Base-by-base conservation (phyloP, 306 rosid genomes). In the Ziziphus jujuba region DNA sequence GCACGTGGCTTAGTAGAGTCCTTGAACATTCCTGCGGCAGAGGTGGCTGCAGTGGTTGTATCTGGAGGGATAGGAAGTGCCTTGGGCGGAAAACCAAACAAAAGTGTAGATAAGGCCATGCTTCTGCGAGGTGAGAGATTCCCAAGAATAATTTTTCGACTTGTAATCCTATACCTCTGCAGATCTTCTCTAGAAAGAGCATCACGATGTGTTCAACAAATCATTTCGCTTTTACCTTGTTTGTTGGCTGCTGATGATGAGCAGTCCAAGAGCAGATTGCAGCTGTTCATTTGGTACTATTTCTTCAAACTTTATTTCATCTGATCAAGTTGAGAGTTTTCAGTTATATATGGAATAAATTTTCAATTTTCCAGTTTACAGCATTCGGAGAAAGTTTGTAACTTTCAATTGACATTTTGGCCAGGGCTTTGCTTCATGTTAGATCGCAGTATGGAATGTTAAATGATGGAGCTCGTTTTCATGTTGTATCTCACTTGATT, bases 1-100 rank as follows among this genome's bases (percentile, higher is more conserved):
- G 98, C 98, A 20, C 98, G 98, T 61, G 98, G 91, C 72, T 85
- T 93, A 70, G 97, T 93, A 51, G 98, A 93, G 82, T 93, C 98
- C 36, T 80, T 93, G 72, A 93, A 93, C 81, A 90, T 90, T 88
- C 98, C 98, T 65, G 98, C 97, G 69, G 98, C 96, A 15, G 98
- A 93, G 86, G 95, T 93, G 80, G 98, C 98, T 76, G 97, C 98
- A 54, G 98, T 83, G 75, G 98, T 93, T 81, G 98, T 93, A 60
- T 85, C 96, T 61, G 97, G 98, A 70, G 98, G 98, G 45, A 88
- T 93, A 61, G 78, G 98, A 81, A 80, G 82, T 77, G 98, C 97
- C 50, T 83, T 93, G 79, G 82, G 81, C 78, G 90, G 91, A 70
- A 93, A 90, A 74, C 86, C 89, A 75, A 93, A 88, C 86, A 88